Evolutionary conservation across 2,329 filamentous ascomycete genomes (phyloP).

Genomic region (Trichoderma guizhouense): DNA sequence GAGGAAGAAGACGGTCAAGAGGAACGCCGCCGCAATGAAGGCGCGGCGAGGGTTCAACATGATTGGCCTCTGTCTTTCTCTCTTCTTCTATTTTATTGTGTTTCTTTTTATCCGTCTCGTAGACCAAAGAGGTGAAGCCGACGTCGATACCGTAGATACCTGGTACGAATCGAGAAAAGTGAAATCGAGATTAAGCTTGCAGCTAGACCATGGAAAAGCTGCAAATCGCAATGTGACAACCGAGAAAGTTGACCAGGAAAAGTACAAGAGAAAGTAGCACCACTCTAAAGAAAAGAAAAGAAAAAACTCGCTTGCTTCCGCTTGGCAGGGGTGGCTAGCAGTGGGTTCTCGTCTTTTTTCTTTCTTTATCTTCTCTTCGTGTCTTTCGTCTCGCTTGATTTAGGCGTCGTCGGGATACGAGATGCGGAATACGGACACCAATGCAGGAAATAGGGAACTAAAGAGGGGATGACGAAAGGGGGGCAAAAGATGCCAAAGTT

Average conservation of each 20-base stretch:
- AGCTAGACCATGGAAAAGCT: not conserved
- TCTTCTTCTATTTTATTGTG: not conserved
- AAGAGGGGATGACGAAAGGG: slow-evolving; percentile 8
- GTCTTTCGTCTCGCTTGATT: not conserved
- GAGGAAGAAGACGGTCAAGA: slow-evolving; percentile 67
- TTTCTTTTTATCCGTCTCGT: not conserved
- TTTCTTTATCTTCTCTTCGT: not conserved
- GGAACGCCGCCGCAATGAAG: slow-evolving; percentile 64
- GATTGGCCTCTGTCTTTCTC: slow-evolving; percentile 17
- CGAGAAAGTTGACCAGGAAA: not conserved
- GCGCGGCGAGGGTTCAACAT: slow-evolving; percentile 82
- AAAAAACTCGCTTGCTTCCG: slow-evolving; percentile 9
- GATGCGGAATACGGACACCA: not conserved
- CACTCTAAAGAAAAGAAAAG: not conserved
- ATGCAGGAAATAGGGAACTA: slow-evolving; percentile 6
- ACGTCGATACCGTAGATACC: not conserved
- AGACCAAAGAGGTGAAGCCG: not conserved
- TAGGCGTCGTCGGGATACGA: not conserved
- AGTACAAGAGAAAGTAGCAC: not conserved
- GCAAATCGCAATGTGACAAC: not conserved
- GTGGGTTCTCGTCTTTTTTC: not conserved
- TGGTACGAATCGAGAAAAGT: not conserved
- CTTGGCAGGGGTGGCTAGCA: not conserved
- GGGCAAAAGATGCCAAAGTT: not conserved
- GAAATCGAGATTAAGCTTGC: not conserved